These are phyloP conservation scores for Hevea brasiliensis DNA, from an alignment of 345 rosid genomes.

Conservation along the genomic window DNA sequence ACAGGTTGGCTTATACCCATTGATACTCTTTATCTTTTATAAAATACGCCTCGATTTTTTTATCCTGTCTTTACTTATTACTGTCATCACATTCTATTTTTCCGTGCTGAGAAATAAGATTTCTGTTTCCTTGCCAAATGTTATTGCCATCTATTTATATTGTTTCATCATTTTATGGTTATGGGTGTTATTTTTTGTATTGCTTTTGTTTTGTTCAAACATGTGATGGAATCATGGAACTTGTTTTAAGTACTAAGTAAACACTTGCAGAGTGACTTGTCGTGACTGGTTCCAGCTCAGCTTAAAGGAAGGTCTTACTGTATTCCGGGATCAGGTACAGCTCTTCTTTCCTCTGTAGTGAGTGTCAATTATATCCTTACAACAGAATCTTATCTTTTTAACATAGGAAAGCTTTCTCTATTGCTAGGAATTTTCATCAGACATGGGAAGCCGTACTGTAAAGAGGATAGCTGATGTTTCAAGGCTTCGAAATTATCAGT, in stretches of 20 bases:
- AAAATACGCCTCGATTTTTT: too few relatives aligned
- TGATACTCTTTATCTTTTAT: slow-evolving; percentile 8
- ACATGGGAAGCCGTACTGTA: slow-evolving; percentile 97
- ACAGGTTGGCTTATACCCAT: slow-evolving; percentile 61
- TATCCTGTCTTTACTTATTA: neutral
- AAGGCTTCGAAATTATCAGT: slow-evolving; percentile 80
- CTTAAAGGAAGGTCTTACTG: slow-evolving; percentile 98
- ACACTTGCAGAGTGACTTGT: slow-evolving; percentile 83
- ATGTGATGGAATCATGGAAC: slow-evolving; percentile 2
- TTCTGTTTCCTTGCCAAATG: neutral
- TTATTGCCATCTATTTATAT: neutral
- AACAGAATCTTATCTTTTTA: neutral
- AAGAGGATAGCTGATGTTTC: slow-evolving; percentile 97
- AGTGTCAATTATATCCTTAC: slow-evolving; percentile 2
- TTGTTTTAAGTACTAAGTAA: slow-evolving; percentile 10
- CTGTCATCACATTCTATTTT: neutral
- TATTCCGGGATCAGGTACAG: slow-evolving; percentile 89
- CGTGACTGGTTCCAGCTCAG: slow-evolving; percentile 99
- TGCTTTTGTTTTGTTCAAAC: neutral
- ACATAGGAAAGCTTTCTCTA: neutral
- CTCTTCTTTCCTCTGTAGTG: slow-evolving; percentile 12
- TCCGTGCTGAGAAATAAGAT: neutral
- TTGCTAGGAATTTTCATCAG: slow-evolving; percentile 90
- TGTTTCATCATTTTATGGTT: neutral
- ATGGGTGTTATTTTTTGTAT: slow-evolving; percentile 1